Evolutionary conservation across 345 rosid species (phyloP), one percentile per base, ranked within the genome.

Genomic region (Cardamine resedifolia): DNA sequence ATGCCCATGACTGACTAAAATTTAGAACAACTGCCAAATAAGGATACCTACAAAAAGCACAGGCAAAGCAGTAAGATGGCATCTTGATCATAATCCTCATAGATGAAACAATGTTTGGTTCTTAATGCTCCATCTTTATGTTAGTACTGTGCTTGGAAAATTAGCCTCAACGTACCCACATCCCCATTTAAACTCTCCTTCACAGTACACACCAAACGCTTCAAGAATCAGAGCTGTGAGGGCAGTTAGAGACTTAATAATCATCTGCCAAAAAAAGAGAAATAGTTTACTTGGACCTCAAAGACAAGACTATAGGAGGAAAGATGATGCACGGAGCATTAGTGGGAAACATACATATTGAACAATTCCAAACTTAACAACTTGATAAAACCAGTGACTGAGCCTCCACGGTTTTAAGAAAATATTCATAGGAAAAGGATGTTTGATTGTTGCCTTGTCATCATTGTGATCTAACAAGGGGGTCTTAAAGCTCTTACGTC

Each of bases 1-100:
- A 80, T 73, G 98, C 99, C 98, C 98, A 96, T 14, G 98, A 88
- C 77, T 96, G 99, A 73, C 99, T 96, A 80, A 96, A 96, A 83
- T 96, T 96, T 70, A 96, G 87, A 76, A 90, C 85, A 78, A 96
- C 98, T 7, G 99, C 99, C 72, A 96, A 81, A 73, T 96, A 96
- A 70, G 92, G 91, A 78, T 96, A 96, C 89, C 99, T 96, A 74
- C 79, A 85, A 80, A 73, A 67, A 78, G 10, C 12, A 39, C 5
- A 20, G 12, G 24, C 53, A 19, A 62, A 63, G 43, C 21, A 10
- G 53, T 70, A 39, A 70, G 67, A 70, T 63, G 60, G 11, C 31
- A 62, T 56, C 21, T 45, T 58, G 56, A 14, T 53, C 28, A 34
- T 59, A 66, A 38, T 23, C 16, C 47, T 58, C 41, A 44, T n/a